These are phyloP conservation scores for Annona squamosa DNA, from an alignment of 164 flowering plant genomes.

Conservation along the genomic window DNA sequence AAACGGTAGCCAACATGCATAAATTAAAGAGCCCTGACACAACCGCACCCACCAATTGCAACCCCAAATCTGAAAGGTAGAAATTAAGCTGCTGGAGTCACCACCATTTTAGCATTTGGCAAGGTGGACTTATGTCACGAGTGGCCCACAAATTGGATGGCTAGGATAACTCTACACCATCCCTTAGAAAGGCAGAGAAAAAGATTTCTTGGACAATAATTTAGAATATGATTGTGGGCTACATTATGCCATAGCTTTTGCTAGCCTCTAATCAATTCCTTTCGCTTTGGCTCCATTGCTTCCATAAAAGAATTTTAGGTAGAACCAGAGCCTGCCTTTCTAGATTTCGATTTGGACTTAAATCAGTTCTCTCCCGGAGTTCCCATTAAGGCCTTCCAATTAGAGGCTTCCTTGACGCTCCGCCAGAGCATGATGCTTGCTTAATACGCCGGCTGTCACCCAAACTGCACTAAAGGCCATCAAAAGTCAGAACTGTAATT, in stretches of 20 bases:
- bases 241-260: background rate
- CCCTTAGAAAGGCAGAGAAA: background rate
- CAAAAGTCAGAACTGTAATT: too few species aligned
- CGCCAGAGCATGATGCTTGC: too few species aligned
- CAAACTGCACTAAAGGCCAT: too few species aligned
- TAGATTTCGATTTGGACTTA: background rate
- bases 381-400: too few species aligned
- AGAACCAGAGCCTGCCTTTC: background rate
- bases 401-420: too few species aligned
- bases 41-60: too few species aligned
- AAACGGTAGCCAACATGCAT: too few species aligned
- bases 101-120: background rate
- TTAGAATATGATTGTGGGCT: constrained; percentile 13
- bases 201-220: background rate
- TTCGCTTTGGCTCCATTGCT: background rate
- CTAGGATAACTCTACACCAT: background rate
- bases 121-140: background rate
- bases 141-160: background rate
- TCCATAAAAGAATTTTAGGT: background rate
- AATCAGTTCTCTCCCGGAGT: too few species aligned
- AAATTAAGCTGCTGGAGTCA: background rate
- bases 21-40: too few species aligned
- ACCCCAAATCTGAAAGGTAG: background rate
- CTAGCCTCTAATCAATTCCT: background rate
- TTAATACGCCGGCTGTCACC: too few species aligned